phyloP scores from a whole-genome alignment of 2,329 filamentous ascomycete genomes.

The Fusarium nodosum region DNA sequence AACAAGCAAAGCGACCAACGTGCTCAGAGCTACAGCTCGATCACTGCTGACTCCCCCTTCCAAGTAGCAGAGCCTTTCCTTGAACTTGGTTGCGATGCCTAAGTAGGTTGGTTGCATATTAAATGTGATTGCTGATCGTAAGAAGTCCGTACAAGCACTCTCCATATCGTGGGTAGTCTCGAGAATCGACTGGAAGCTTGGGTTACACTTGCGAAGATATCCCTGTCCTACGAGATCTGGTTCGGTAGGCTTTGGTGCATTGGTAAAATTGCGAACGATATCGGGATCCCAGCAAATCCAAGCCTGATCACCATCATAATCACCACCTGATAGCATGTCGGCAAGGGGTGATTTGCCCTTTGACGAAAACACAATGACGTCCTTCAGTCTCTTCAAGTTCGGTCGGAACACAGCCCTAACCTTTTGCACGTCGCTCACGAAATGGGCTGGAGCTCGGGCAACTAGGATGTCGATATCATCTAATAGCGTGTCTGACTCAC shows the following conservation, averaged over 20 bases:
- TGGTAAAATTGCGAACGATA: conserved; percentile 76
- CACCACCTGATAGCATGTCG: conserved; percentile 79
- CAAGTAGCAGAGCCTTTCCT: conserved; percentile 73
- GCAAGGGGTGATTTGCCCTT: conserved; percentile 74
- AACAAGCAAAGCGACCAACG: conserved; percentile 66
- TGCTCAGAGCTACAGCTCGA: conserved; percentile 64
- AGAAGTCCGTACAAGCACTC: conserved; percentile 58
- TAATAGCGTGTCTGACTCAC: conserved; percentile 67
- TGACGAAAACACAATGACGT: conserved; percentile 83
- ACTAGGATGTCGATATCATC: conserved; percentile 74
- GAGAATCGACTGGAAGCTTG: conserved; percentile 62
- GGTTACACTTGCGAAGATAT: conserved; percentile 64
- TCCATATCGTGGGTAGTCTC: conserved; percentile 49
- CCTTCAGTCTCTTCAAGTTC: conserved; percentile 75
- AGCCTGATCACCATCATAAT: conserved; percentile 84
- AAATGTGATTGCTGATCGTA: conserved; percentile 69
- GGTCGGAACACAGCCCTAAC: conserved; percentile 71
- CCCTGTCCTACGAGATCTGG: conserved; percentile 61
- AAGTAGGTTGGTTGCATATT: conserved; percentile 69
- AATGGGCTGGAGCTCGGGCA: conserved; percentile 76
- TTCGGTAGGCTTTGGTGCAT: conserved; percentile 58
- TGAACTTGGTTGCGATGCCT: conserved; percentile 74
- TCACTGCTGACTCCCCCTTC: conserved; percentile 63
- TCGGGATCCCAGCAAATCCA: conserved; percentile 81
- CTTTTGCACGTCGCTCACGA: conserved; percentile 79